Evolutionary conservation across 2,329 filamentous ascomycete species (phyloP), one percentile per base, ranked within the genome.

Genomic region (Penicillium oxalicum): DNA sequence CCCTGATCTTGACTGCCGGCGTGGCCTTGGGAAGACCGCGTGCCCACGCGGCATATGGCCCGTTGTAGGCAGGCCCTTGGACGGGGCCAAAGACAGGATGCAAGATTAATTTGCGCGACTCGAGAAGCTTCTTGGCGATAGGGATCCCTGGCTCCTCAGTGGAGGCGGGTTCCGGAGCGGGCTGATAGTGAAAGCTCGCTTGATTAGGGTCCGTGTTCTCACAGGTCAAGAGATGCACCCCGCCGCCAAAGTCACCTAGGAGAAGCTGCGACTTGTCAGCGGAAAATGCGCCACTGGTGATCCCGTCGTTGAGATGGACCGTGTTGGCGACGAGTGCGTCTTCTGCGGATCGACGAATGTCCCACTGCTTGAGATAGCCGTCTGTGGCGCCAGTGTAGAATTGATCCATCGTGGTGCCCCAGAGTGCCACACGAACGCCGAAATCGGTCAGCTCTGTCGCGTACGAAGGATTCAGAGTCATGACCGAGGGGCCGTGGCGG

Each of bases 361-460:
- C 74, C 81, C 81, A 84, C 3, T 70, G 68, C 50, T 82, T 82
- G 35, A 84, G 66, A 0, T 77, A 66, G 3, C 81, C 81, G 59
- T 84, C 81, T 4, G 80, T 82, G 5, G 77, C 78, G 12, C 80
- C 81, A 25, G 77, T 81, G 60, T 78, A 82, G 7, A 84, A 69
- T 1, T 78, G 69, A 5, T 73, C 71, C 13, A 73, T 67, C 4
- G 71, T 73, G 4, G 74, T 64, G 5, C 77, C 78, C 81, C 81
- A 84, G 0, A 79, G 70, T 2, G 80, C 70, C 52, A 82, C 75
- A 13, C 76, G 74, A 0, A 84, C 74, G 1, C 81, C 81, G 5
- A 78, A 78, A 53, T 84, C 81, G 4, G 71, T 70, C 12, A 73
- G 55, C 53, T 83, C 81, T 18, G 72, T 70, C 12, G 61, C 52